Conservation (phyloP, 129 eudicot species). For the Helichrysum umbraculigerum region DNA sequence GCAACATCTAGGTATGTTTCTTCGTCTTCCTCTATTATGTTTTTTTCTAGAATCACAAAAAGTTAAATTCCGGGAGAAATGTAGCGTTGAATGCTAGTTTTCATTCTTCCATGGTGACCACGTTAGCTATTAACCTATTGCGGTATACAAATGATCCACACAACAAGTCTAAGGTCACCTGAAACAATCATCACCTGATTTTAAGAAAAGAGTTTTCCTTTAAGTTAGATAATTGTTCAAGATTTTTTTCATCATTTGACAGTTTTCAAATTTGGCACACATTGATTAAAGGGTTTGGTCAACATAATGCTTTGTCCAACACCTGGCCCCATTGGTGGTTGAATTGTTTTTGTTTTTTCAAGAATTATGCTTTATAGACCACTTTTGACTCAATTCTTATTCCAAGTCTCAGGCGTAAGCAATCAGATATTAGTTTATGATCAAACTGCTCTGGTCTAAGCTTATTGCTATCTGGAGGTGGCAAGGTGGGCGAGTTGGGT, state of each 20-base stretch:
- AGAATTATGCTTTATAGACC: constrained; percentile 19
- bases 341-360: constrained; percentile 22
- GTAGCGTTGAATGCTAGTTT: constrained; percentile 3
- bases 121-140: not conserved
- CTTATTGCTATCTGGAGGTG: not conserved
- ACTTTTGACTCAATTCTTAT: constrained; percentile 27
- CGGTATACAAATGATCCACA: not conserved
- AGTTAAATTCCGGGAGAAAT: not conserved
- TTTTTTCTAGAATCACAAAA: not conserved
- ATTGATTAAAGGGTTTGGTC: constrained; percentile 32
- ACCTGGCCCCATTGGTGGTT: constrained; percentile 34
- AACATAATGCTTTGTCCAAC: constrained; percentile 35
- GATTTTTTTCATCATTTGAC: constrained; percentile 12
- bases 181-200: constrained; percentile 15
- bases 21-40: not conserved
- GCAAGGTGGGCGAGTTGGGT: not conserved
- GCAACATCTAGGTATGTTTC: constrained; percentile 44
- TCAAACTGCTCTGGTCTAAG: not conserved
- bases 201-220: not conserved
- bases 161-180: not conserved
- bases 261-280: constrained; percentile 19
- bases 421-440: not conserved
- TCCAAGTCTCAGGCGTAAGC: constrained; percentile 27
- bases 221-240: not conserved
- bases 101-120: constrained; percentile 12